These are phyloP conservation scores for Neurospora intermedia DNA, from an alignment of 495 filamentous ascomycete genomes.

Conservation along the genomic window DNA sequence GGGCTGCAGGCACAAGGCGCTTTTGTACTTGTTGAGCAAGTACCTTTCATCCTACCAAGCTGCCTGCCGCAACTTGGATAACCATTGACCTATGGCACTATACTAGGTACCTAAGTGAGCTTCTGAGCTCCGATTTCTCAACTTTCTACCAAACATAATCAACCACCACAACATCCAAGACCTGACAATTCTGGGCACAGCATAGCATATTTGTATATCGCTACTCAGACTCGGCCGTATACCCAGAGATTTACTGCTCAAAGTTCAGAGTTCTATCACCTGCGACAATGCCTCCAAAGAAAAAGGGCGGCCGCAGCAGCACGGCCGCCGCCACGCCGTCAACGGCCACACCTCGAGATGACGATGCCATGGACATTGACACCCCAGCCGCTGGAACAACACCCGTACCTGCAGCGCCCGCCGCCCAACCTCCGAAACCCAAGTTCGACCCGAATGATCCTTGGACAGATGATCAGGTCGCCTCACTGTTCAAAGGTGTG, in stretches of 20 bases:
- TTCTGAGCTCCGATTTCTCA: neutral
- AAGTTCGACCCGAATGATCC: constrained; percentile 46
- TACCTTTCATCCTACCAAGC: neutral
- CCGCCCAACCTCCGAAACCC: constrained; percentile 15
- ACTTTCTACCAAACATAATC: neutral
- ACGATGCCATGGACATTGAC: constrained; percentile 43
- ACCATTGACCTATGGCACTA: neutral
- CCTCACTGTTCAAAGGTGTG: constrained; percentile 75
- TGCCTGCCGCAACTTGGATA: neutral
- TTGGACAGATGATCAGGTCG: constrained; percentile 95
- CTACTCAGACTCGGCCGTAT: neutral
- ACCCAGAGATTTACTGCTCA: neutral
- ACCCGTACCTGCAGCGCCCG: constrained; percentile 24
- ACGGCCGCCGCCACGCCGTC: constrained; percentile 22
- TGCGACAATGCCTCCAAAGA: constrained; percentile 60
- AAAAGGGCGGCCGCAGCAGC: constrained; percentile 39
- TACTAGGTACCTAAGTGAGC: neutral
- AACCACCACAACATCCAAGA: neutral
- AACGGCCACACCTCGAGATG: constrained; percentile 34
- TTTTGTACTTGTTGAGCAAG: neutral
- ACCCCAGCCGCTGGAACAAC: constrained; percentile 34
- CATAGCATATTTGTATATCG: neutral
- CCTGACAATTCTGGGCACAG: neutral
- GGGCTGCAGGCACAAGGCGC: neutral
- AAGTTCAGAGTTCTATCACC: neutral